phyloP scores from a whole-genome alignment of 345 rosid species.

The Aquilaria sinensis region DNA sequence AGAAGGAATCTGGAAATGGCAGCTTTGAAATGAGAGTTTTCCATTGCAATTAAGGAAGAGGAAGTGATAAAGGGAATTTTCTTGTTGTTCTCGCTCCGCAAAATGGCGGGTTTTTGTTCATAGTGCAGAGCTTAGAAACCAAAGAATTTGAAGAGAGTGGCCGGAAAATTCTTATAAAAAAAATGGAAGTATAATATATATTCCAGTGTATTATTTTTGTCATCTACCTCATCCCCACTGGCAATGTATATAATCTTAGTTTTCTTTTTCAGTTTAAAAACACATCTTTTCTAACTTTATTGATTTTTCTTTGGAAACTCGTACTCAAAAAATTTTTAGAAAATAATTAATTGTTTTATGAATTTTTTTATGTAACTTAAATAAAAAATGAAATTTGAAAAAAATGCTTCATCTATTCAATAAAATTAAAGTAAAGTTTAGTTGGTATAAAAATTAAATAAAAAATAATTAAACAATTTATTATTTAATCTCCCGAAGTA shows the following conservation, averaged over 20 bases:
- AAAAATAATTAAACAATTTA: no score
- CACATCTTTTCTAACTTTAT: neutral
- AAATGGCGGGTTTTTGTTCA: neutral
- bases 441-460: no score
- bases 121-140: neutral
- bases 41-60: conserved; percentile 4
- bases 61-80: neutral
- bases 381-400: no score
- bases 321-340: no score
- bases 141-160: conserved; percentile 9
- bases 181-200: neutral
- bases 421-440: no score
- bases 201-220: no score
- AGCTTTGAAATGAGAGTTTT: neutral
- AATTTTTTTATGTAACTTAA: no score
- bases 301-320: neutral
- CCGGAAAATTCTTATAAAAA: neutral
- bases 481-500: no score
- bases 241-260: no score
- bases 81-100: conserved; percentile 1
- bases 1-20: conserved; percentile 10
- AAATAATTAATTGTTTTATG: no score
- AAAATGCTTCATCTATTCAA: no score
- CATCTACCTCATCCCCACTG: no score
- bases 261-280: neutral